Base-by-base conservation (phyloP, 2,329 filamentous ascomycete genomes). In the Colletotrichum lentis region DNA sequence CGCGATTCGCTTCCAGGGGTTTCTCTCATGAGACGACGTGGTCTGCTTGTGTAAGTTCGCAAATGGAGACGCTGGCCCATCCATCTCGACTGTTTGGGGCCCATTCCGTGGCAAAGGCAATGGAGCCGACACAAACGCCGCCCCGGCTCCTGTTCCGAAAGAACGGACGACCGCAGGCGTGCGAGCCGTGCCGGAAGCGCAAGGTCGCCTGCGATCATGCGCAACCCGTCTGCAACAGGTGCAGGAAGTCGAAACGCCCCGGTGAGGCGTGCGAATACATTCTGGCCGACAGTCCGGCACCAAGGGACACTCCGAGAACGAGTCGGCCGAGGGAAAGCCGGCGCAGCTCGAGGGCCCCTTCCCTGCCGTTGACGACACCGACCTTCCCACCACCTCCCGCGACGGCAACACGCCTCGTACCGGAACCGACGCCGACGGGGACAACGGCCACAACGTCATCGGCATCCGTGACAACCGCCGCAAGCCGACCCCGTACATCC, bases 201-300 rank as follows among this genome's bases (percentile, higher is more conserved):
- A 82, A 82, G 66, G 77, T 82, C 7, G 80, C 81, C 6, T 83
- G 81, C 72, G 80, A 83, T 64, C 80, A 82, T 62, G 70, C 69
- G 0, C 76, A 78, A n/a, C 81, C 81, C 0, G 68, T 77, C 18
- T 83, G 80, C 69, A 73, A 74, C 46, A 75, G 80, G 44, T 83
- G 81, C 68, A 75, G 69, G 54, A 79, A 78, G 70, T 72, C 78
- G 14, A 76, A 75, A 35, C 74, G 77, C 52, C 64, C 72, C 24
- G 46, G 57, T 1, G 67, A 65, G 16, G 71, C 73, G 3, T 83
- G 81, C 64, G 72, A 80, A 1, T 83, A 83, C 68, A 64, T 77
- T 44, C 72, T 74, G n/a, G 62, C 70, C 52, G 58, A 37, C 27
- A 60, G 69, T n/a, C 53, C 63, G 5, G 43, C 7, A 11, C 24